phyloP scores from a whole-genome alignment of 2,329 filamentous ascomycete species.

The Westerdykella aurantiaca region DNA sequence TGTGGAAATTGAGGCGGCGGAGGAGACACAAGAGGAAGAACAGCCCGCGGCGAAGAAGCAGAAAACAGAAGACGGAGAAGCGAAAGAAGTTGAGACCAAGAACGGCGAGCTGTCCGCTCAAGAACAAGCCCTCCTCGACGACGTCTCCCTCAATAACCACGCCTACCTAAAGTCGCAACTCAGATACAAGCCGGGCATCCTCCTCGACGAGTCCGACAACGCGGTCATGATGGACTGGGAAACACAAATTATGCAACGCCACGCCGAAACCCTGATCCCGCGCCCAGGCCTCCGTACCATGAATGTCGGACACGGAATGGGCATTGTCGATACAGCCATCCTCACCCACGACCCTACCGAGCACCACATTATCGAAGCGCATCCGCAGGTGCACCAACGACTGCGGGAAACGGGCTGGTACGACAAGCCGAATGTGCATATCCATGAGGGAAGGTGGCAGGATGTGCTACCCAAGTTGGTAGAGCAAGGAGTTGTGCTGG shows the following conservation, averaged over 20 bases:
- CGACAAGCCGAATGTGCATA: slow-evolving; percentile 52
- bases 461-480: slow-evolving; percentile 66
- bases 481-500: slow-evolving; percentile 63
- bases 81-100: slow-evolving; percentile 17
- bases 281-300: slow-evolving; percentile 61
- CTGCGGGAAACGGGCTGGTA: slow-evolving; percentile 64
- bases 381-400: slow-evolving; percentile 67
- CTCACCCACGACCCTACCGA: slow-evolving; percentile 59
- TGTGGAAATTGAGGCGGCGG: slow-evolving; percentile 17
- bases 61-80: slow-evolving; percentile 24
- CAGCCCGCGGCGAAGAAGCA: slow-evolving; percentile 32
- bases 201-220: slow-evolving; percentile 70
- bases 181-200: slow-evolving; percentile 34
- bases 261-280: slow-evolving; percentile 62
- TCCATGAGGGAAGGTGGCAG: slow-evolving; percentile 75
- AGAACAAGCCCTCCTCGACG: slow-evolving; percentile 21
- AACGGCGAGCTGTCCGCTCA: slow-evolving; percentile 12
- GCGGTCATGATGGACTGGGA: slow-evolving; percentile 96
- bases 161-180: slow-evolving; percentile 33
- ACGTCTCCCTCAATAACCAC: slow-evolving; percentile 37
- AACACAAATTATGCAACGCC: slow-evolving; percentile 74
- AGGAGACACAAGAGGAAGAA: slow-evolving; percentile 17
- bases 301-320: slow-evolving; percentile 89
- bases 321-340: slow-evolving; percentile 76
- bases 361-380: slow-evolving; percentile 84